Evolutionary conservation across 768 basidiomycete species (phyloP), one percentile per base, ranked within the genome.

Genomic region (Sporobolomyces phaffii): DNA sequence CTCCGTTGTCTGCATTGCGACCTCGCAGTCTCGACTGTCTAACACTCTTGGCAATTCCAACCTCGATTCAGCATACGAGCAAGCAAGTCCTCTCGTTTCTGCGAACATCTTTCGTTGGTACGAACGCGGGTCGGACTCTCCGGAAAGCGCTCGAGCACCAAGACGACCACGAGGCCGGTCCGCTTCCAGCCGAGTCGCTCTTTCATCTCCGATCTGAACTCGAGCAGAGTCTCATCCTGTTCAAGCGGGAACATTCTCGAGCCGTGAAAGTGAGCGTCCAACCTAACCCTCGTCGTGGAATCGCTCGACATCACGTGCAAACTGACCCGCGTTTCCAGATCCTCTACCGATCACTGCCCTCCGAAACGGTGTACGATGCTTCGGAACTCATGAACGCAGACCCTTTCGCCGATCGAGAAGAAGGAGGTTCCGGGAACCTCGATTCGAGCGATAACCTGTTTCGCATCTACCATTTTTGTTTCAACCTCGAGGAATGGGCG

Each of bases 401-500:
- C 26, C 60, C 54, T 8, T 61, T 62, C 49, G 56, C 60, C 10
- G 56, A 62, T 34, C n/a, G 49, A 7, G 8, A 18, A 18, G 8
- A 31, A n/a, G 2, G 1, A 1, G 22, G n/a, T 9, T 34, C 45
- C n/a, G n/a, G n/a, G n/a, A n/a, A n/a, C n/a, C n/a, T n/a, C 5
- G 60, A 48, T 13, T 41, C 67, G 6, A 69, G 73, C 60, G 74
- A 75, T n/a, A 64, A 67, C 31, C 57, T 75, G 38, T 72, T 75
- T 33, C 60, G 66, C 8, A 68, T 75, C 50, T 74, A 73, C 29
- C 68, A 71, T 48, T 74, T 68, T 78, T 88, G 96, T 70, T 99
- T 97, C 78, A 94, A 91, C 0, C 77, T 97, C 48, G 91, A 99
- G 78, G 96, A 98, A 75, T 97, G 97, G 76, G 84, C 90, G 11